Conservation (phyloP, 768 basidiomycete genomes). For the Hydnum rufescens region DNA sequence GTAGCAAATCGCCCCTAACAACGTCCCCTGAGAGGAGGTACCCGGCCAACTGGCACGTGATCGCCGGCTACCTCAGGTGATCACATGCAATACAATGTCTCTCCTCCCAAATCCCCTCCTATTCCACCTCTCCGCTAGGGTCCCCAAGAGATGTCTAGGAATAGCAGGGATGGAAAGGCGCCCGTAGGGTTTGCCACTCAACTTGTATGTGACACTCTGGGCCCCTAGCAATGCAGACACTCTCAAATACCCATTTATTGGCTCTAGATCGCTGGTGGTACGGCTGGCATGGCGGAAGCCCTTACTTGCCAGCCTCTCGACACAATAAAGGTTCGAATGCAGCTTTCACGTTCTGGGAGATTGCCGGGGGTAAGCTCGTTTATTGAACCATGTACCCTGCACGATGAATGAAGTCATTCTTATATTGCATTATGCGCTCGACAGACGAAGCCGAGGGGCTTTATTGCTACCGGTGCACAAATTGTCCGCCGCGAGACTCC, state of each 20-base stretch:
- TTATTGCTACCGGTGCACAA: constrained; percentile 73
- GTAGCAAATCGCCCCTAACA: too few relatives aligned
- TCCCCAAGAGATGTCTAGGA: not conserved
- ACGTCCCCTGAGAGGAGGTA: too few relatives aligned
- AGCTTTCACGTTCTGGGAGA: constrained; percentile 66
- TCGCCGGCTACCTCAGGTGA: too few relatives aligned
- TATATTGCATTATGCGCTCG: not conserved
- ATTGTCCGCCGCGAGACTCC: constrained; percentile 86
- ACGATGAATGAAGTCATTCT: too few relatives aligned
- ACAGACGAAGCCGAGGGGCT: constrained; percentile 81
- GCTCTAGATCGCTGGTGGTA: constrained; percentile 52
- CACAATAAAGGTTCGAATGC: constrained; percentile 99
- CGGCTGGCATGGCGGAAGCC: constrained; percentile 86
- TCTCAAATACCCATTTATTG: not conserved
- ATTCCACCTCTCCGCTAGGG: too few relatives aligned
- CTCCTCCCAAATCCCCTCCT: too few relatives aligned
- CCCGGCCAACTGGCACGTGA: too few relatives aligned
- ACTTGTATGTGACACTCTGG: constrained; percentile 24
- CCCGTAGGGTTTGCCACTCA: constrained; percentile 71
- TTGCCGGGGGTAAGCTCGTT: constrained; percentile 59
- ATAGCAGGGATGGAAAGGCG: constrained; percentile 1
- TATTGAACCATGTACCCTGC: too few relatives aligned
- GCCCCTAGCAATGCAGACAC: not conserved
- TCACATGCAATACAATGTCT: too few relatives aligned
- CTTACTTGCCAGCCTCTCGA: constrained; percentile 84